Evolutionary conservation across 495 filamentous ascomycete species (phyloP).

Genomic region (Podospora sp.): DNA sequence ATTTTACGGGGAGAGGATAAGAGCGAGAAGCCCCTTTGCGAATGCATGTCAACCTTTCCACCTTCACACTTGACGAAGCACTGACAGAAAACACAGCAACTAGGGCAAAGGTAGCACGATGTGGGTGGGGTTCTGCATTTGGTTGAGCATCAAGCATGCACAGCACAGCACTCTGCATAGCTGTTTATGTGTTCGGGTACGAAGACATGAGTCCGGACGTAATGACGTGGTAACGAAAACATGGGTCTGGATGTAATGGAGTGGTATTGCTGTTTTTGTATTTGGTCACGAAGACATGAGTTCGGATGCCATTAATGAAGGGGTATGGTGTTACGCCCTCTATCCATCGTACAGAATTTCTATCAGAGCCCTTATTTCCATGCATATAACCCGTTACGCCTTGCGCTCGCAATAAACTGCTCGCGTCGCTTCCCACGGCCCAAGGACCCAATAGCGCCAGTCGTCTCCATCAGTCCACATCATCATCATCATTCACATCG

Average conservation of each 20-base stretch:
- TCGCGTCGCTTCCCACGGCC: neutral
- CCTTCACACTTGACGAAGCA: constrained; percentile 19
- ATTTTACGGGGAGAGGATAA: constrained; percentile 76
- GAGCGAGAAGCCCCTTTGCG: constrained; percentile 78
- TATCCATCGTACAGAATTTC: neutral
- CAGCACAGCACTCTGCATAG: no score
- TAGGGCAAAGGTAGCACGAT: neutral
- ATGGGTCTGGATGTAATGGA: neutral
- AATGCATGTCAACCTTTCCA: constrained; percentile 19
- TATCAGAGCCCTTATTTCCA: neutral
- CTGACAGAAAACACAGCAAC: neutral
- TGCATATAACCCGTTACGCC: neutral
- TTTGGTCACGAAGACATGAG: no score
- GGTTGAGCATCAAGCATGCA: neutral
- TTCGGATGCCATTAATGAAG: neutral
- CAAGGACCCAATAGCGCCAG: neutral
- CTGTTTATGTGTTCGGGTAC: no score
- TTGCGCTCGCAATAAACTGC: neutral
- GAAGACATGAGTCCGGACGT: neutral
- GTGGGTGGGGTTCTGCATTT: neutral
- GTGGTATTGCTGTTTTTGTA: no score
- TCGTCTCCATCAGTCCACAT: constrained; percentile 32
- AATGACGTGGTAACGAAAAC: neutral
- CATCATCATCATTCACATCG: constrained; percentile 31
- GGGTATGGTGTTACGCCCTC: neutral